phyloP scores from a whole-genome alignment of 2,329 filamentous ascomycete species.

The Verticillium nonalfalfae region DNA sequence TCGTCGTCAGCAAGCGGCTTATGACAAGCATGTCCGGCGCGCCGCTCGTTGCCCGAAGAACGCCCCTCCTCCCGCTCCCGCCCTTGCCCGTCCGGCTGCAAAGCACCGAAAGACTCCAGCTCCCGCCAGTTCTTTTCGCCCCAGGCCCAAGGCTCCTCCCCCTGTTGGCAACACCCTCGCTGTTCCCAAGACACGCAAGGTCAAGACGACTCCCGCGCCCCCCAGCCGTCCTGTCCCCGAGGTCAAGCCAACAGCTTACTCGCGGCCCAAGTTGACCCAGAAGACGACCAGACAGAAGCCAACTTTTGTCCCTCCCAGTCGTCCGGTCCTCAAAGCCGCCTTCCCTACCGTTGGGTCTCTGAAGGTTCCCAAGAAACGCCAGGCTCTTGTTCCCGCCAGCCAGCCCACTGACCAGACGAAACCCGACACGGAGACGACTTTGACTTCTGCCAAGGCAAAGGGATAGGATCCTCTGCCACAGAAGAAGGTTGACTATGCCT shows the following conservation, averaged over 20 bases:
- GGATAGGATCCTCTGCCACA: background rate
- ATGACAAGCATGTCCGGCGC: background rate
- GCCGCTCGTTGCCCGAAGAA: background rate
- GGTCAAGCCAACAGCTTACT: too few species aligned
- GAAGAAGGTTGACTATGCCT: background rate
- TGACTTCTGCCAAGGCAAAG: background rate
- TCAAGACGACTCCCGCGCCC: background rate
- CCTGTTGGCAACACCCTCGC: background rate
- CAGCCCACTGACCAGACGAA: background rate
- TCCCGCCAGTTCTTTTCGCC: background rate
- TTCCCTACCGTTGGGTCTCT: background rate
- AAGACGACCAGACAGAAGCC: background rate
- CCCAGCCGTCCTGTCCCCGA: background rate
- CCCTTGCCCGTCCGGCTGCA: background rate
- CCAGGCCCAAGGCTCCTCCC: background rate
- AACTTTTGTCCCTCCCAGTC: background rate
- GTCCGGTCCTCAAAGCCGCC: background rate
- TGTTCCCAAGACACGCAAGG: background rate
- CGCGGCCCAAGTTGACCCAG: background rate
- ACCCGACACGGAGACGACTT: background rate
- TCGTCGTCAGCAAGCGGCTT: constrained; percentile 1
- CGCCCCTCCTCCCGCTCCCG: background rate
- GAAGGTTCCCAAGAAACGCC: background rate
- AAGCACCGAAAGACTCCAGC: background rate
- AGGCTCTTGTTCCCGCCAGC: background rate